phyloP scores from a whole-genome alignment of 495 filamentous ascomycete genomes.

The Daldinia vernicosa region DNA sequence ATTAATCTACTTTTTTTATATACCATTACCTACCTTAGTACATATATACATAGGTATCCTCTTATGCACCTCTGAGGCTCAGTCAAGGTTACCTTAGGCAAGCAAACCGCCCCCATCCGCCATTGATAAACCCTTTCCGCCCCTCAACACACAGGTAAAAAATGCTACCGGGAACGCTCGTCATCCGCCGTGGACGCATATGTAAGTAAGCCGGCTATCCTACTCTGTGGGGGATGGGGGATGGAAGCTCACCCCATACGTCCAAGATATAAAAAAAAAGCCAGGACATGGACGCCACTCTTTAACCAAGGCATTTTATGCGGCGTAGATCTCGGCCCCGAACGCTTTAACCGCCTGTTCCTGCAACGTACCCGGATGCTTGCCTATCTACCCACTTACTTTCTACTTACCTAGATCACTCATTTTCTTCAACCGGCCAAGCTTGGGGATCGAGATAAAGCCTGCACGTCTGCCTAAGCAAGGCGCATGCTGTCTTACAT shows the following conservation, averaged over 20 bases:
- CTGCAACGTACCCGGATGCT: not conserved
- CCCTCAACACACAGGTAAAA: not conserved
- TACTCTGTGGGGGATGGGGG: constrained; percentile 16
- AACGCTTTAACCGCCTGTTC: constrained; percentile 3
- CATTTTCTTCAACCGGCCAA: constrained; percentile 24
- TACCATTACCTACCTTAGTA: too few relatives aligned
- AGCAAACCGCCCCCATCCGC: not conserved
- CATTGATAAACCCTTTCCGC: not conserved
- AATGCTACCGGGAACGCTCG: constrained; percentile 2
- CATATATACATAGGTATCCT: not conserved
- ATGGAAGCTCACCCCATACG: constrained; percentile 6
- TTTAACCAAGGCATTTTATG: constrained; percentile 12
- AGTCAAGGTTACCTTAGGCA: not conserved
- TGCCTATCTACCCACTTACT: not conserved
- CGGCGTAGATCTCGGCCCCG: constrained; percentile 33
- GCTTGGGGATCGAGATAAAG: not conserved
- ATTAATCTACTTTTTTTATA: not conserved
- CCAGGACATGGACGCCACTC: constrained; percentile 14
- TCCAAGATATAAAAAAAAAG: not conserved
- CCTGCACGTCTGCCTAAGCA: not conserved
- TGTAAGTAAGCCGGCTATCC: constrained; percentile 37
- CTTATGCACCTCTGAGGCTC: not conserved
- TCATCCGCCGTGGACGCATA: constrained; percentile 9
- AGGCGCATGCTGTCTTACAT: constrained; percentile 4
- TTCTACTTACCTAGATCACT: not conserved